Evolutionary conservation across 371 early-diverging fungal species (phyloP).

Genomic region (Mortierella sp.): DNA sequence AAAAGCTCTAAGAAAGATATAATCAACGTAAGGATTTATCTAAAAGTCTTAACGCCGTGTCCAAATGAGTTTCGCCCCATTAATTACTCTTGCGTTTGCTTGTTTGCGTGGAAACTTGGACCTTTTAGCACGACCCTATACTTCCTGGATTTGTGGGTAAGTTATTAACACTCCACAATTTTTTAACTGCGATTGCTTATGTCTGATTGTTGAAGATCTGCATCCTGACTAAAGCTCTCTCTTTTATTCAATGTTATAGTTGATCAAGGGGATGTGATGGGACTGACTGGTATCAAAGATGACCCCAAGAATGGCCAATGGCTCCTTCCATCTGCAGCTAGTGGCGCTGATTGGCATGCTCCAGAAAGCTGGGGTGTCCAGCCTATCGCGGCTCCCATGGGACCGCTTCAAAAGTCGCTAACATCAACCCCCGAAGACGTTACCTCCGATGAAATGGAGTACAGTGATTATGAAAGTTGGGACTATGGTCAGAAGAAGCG

Average conservation of each 20-base stretch:
- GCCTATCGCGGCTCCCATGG: conserved; percentile 14
- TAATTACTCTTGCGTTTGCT: not conserved
- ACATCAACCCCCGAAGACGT: conserved; percentile 20
- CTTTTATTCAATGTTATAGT: conserved; percentile 10
- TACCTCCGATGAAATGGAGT: conserved; percentile 42
- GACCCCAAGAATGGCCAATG: conserved; percentile 26
- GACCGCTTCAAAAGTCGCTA: conserved; percentile 23
- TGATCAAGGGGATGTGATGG: conserved; percentile 26
- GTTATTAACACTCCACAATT: not conserved
- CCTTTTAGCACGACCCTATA: conserved; percentile 8
- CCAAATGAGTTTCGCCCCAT: not conserved
- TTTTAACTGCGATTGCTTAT: not conserved
- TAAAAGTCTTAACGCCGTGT: not conserved
- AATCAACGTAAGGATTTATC: not conserved
- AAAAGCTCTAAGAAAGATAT: conserved; percentile 35
- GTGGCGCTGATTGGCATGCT: conserved; percentile 42
- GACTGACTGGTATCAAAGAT: conserved; percentile 29
- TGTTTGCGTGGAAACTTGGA: too few relatives aligned
- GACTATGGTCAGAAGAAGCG: conserved; percentile 29
- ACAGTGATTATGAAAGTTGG: conserved; percentile 48
- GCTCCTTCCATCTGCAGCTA: conserved; percentile 10
- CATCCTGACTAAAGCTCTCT: not conserved
- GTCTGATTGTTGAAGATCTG: not conserved
- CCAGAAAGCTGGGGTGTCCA: conserved; percentile 51
- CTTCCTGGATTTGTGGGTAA: conserved; percentile 32